Percentiles rank a stretch among this genome's conserved stretches.
Evolutionary conservation across 495 filamentous ascomycete species (phyloP).

Genomic region (Amniculicola lignicola): DNA sequence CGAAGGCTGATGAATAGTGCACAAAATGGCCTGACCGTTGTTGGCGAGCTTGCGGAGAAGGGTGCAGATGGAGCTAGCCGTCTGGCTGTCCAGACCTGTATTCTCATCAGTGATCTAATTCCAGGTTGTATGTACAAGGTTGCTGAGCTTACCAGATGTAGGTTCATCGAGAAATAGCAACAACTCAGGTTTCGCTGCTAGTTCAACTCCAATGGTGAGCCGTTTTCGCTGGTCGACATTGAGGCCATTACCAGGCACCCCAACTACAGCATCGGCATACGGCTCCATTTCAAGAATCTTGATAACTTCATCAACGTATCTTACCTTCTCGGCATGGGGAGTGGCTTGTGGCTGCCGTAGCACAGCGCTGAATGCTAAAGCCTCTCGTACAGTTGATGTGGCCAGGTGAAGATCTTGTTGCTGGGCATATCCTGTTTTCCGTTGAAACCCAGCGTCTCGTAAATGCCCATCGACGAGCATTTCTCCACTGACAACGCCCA

Average conservation of each 20-base stretch:
- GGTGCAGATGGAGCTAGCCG: slow-evolving; percentile 55
- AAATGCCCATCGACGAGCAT: slow-evolving; percentile 68
- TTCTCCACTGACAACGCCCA: slow-evolving; percentile 58
- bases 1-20: slow-evolving; percentile 89
- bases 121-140: no score
- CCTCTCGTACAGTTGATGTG: slow-evolving; percentile 80
- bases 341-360: slow-evolving; percentile 75
- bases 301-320: slow-evolving; percentile 85
- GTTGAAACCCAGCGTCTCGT: slow-evolving; percentile 75
- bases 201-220: slow-evolving; percentile 82
- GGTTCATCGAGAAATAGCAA: slow-evolving; percentile 71
- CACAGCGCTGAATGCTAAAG: slow-evolving; percentile 73
- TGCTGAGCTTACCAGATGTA: slow-evolving; percentile 58
- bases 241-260: slow-evolving; percentile 75
- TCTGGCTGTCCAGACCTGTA: slow-evolving; percentile 16
- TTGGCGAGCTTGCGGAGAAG: slow-evolving; percentile 75
- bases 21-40: slow-evolving; percentile 79
- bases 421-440: slow-evolving; percentile 90
- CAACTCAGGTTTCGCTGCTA: slow-evolving; percentile 86
- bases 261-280: slow-evolving; percentile 80
- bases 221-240: slow-evolving; percentile 89
- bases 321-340: slow-evolving; percentile 67
- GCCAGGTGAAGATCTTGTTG: slow-evolving; percentile 91
- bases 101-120: background rate
- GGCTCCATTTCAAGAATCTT: slow-evolving; percentile 81